These are phyloP conservation scores for Coelastrella sp. DNA, from an alignment of 139 green algal genomes.

Conservation along the genomic window DNA sequence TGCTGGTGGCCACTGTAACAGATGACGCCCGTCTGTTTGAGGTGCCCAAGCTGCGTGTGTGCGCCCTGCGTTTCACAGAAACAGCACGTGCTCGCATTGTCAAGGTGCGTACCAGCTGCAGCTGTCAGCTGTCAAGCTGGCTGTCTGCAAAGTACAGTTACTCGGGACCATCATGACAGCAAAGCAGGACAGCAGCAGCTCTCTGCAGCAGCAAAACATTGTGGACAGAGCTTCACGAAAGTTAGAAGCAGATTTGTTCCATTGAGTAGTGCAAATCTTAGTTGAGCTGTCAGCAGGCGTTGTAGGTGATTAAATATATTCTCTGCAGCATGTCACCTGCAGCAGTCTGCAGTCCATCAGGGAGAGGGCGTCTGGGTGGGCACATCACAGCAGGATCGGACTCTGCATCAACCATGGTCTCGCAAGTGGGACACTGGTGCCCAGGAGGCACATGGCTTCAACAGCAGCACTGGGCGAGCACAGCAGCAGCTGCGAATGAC, in stretches of 20 bases:
- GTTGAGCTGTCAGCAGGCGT: too few species aligned
- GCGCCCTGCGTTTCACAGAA: conserved; percentile 95
- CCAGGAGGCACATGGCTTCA: too few species aligned
- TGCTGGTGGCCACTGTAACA: conserved; percentile 96
- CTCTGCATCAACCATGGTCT: too few species aligned
- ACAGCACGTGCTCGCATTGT: conserved; percentile 97
- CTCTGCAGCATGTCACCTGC: too few species aligned
- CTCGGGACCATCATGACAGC: background rate
- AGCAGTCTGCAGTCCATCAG: too few species aligned
- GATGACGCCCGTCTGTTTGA: conserved; percentile 95
- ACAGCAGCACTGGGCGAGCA: background rate
- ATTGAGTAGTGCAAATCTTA: too few species aligned
- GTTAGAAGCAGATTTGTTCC: too few species aligned
- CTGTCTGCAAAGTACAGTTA: background rate
- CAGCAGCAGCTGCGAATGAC: background rate
- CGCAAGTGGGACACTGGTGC: too few species aligned
- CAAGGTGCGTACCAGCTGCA: conserved; percentile 72
- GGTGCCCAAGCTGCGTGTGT: conserved; percentile 93
- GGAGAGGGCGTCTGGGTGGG: too few species aligned
- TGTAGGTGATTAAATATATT: too few species aligned
- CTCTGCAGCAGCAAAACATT: background rate
- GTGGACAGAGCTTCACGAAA: too few species aligned
- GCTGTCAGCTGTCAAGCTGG: background rate
- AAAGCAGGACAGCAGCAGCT: background rate
- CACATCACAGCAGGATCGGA: too few species aligned